Conservation (phyloP, 805 yeast genomes). For the Ogataea angusta region DNA sequence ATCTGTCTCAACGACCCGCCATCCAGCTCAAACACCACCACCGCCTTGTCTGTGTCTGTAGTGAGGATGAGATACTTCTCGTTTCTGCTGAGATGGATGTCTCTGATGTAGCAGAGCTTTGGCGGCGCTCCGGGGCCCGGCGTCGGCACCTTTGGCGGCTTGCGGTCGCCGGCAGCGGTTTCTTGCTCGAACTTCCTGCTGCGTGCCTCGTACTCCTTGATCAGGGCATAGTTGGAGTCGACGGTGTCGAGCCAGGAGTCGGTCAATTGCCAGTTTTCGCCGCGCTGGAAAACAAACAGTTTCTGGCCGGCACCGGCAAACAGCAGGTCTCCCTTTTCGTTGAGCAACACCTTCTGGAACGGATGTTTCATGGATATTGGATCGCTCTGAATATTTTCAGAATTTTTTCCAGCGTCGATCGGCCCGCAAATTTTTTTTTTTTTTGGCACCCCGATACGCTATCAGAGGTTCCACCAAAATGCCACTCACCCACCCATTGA, state of each 20-base stretch:
- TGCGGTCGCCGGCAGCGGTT: constrained; percentile 27
- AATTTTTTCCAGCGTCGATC: constrained; percentile 9
- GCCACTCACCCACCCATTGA: constrained; percentile 43
- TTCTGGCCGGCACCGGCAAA: constrained; percentile 58
- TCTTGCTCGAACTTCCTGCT: constrained; percentile 32
- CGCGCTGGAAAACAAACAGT: constrained; percentile 48
- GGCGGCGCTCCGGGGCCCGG: constrained; percentile 72
- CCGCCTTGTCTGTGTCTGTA: constrained; percentile 82
- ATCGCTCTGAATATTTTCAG: background rate
- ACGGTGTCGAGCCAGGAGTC: constrained; percentile 65
- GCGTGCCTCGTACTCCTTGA: constrained; percentile 46
- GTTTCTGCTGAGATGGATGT: constrained; percentile 50
- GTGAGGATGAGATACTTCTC: constrained; percentile 60
- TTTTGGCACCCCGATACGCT: background rate
- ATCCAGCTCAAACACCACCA: constrained; percentile 52
- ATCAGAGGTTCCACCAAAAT: background rate
- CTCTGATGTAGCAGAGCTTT: constrained; percentile 64
- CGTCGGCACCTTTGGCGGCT: constrained; percentile 50
- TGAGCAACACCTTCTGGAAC: constrained; percentile 54
- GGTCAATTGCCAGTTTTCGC: constrained; percentile 29
- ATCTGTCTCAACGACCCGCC: constrained; percentile 33
- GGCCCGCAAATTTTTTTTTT: constrained; percentile 19
- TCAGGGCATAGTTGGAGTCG: constrained; percentile 43
- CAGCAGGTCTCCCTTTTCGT: constrained; percentile 42
- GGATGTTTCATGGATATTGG: constrained; percentile 56